Base-by-base conservation (phyloP, 768 basidiomycete species). In the Sporobolomyces roseus region DNA sequence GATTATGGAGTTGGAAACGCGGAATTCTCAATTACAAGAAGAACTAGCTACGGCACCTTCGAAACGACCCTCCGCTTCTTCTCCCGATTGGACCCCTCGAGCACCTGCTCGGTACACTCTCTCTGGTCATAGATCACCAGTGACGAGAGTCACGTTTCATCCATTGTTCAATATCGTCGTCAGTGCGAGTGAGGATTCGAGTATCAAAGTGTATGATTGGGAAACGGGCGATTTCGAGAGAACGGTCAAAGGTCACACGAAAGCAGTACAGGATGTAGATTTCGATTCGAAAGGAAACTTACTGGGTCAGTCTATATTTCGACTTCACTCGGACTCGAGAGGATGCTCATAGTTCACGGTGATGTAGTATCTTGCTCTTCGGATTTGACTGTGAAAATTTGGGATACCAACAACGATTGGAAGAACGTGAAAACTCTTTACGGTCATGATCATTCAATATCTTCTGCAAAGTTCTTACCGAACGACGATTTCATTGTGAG, bases 171-270 rank as follows among this genome's bases (percentile, higher is more conserved):
- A 87, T 33, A 80, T 90, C 12, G 79, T 93, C 50, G 92, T 88
- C 27, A 88, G 87, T 45, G 90, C 90, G 19, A 91, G 89, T 74
- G 91, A 91, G 76, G 92, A 94, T 77, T 83, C 90, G 58, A 92
- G 87, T 1, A 84, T 93, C 73, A 93, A 93, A 82, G 86, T 93
- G 53, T 93, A 92, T 91, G 92, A 94, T 75, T 94, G 91, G 91
- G 92, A 94, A 78, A 88, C 89, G 35, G 92, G 92, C 48, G 91
- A 93, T 74, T 89, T 92, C 77, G 92, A 94, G 79, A 81, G 90
- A 72, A 93, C 92, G 14, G 79, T 93, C 66, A 93, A 93, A 79
- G 90, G 91, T 10, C 92, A 94, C 80, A 93, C 92, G 38, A 90
- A 89, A 77, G 85, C 87, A 25, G 87, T 93, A 33, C 85, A 85